Conservation (phyloP, 441 rosid genomes). For the Eruca vesicaria region DNA sequence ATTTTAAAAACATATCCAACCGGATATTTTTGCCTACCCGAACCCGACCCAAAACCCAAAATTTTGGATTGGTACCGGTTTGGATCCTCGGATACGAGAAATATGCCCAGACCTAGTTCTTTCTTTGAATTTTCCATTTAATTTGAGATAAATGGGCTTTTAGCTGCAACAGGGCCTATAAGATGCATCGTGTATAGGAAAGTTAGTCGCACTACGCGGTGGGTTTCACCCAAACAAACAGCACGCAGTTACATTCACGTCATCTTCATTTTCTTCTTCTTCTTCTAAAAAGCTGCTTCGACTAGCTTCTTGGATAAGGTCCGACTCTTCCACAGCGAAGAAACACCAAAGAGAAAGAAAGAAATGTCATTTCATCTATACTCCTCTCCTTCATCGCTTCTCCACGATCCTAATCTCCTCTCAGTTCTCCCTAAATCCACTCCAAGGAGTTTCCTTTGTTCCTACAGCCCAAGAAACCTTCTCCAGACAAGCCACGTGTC, state of each 20-base stretch:
- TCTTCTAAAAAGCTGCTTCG: neutral
- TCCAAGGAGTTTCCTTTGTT: slow-evolving; percentile 27
- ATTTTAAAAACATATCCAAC: no score
- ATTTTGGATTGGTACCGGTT: no score
- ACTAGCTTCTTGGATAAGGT: slow-evolving; percentile 29
- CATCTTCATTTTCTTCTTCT: neutral
- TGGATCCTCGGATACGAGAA: no score
- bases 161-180: neutral
- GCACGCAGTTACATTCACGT: neutral
- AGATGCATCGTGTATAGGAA: neutral
- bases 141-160: neutral
- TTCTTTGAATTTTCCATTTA: neutral
- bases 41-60: no score
- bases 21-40: no score
- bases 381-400: slow-evolving; percentile 55
- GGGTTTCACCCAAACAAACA: neutral
- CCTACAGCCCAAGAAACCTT: slow-evolving; percentile 34
- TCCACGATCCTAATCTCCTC: slow-evolving; percentile 38
- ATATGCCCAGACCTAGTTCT: no score
- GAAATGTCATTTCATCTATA: slow-evolving; percentile 64
- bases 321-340: slow-evolving; percentile 2
- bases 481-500: slow-evolving; percentile 47
- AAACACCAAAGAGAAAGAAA: neutral
- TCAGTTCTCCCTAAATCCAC: slow-evolving; percentile 35
- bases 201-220: slow-evolving; percentile 6